Evolutionary conservation across 768 basidiomycete species (phyloP), one percentile per base, ranked within the genome.

Genomic region (Phlebiopsis flavidoalba): DNA sequence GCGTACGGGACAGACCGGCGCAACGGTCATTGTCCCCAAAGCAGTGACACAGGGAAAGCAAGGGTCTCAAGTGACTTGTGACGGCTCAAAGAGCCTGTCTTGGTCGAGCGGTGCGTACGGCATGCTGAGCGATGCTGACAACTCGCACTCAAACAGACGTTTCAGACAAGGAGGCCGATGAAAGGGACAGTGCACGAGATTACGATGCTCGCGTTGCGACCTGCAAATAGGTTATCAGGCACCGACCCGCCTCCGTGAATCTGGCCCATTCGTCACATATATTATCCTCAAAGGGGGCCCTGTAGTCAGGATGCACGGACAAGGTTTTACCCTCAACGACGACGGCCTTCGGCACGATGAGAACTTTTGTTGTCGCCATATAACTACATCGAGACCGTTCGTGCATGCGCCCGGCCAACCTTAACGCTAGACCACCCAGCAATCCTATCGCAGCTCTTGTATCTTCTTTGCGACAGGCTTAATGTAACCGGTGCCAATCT

Each of bases 271-370:
- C 72, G 67, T n/a, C n/a, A n/a, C n/a, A n/a, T 95, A 40, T 96
- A 95, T n/a, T 70, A 83, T 95, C 58, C 65, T 92, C 53, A 78
- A 83, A 50, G 94, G 94, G n/a, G 4, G 88, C 91, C 17, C 79
- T 96, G n/a, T 60, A 93, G 91, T n/a, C 89, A 90, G n/a, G 68
- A 76, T 88, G 65, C 94, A 96, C 77, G 94, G 94, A 36, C 87
- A 93, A n/a, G 68, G 75, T 94, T 35, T n/a, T n/a, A n/a, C n/a
- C 94, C 94, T 10, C n/a, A n/a, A 73, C 80, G 50, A n/a, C n/a
- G 91, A 92, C 64, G n/a, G 94, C 94, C 6, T 93, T 95, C 68
- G 86, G 88, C n/a, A n/a, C 53, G 79, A 82, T 45, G 81, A 81
- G 62, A 69, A 74, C 57, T 37, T 49, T n/a, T n/a, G 33, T 54